Conservation (phyloP, 495 filamentous ascomycete genomes). For the Margaritispora aquatica region DNA sequence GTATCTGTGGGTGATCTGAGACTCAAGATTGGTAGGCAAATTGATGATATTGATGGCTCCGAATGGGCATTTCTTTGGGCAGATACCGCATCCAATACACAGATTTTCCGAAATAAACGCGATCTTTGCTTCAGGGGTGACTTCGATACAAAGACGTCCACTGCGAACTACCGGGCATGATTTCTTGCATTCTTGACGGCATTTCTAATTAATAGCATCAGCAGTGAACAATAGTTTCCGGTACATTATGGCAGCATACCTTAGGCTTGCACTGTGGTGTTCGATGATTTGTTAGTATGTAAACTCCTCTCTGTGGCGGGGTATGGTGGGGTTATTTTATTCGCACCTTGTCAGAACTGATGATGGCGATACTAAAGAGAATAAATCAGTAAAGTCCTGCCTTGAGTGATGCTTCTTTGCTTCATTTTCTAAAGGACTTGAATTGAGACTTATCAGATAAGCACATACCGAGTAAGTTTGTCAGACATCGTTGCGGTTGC, state of each 20-base stretch:
- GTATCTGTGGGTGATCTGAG: constrained; percentile 95
- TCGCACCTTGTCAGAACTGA: constrained; percentile 88
- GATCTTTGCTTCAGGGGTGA: constrained; percentile 81
- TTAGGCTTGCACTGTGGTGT: constrained; percentile 87
- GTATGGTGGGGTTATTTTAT: constrained; percentile 24
- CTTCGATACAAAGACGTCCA: constrained; percentile 96
- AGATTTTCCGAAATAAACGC: constrained; percentile 95
- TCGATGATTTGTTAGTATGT: constrained; percentile 28
- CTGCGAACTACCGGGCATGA: constrained; percentile 96
- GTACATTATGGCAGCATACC: constrained; percentile 37
- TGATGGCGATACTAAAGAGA: constrained; percentile 82
- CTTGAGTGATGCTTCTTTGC: background rate
- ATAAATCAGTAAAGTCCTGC: background rate
- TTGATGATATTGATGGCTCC: constrained; percentile 99
- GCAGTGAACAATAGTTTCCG: background rate
- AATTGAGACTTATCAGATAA: too few relatives aligned
- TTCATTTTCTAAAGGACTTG: too few relatives aligned
- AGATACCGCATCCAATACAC: constrained; percentile 98
- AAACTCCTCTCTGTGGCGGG: constrained; percentile 21
- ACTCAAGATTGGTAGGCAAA: constrained; percentile 95
- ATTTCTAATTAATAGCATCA: constrained; percentile 55
- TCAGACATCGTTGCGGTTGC: constrained; percentile 58
- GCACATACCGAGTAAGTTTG: constrained; percentile 74
- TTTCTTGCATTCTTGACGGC: constrained; percentile 98
- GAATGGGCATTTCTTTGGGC: constrained; percentile 98